A percentile compares a stretch with the other conserved stretches of the same genome.
phyloP scores from a whole-genome alignment of 768 basidiomycete species.

The Rubroboletus pulcherrimus region DNA sequence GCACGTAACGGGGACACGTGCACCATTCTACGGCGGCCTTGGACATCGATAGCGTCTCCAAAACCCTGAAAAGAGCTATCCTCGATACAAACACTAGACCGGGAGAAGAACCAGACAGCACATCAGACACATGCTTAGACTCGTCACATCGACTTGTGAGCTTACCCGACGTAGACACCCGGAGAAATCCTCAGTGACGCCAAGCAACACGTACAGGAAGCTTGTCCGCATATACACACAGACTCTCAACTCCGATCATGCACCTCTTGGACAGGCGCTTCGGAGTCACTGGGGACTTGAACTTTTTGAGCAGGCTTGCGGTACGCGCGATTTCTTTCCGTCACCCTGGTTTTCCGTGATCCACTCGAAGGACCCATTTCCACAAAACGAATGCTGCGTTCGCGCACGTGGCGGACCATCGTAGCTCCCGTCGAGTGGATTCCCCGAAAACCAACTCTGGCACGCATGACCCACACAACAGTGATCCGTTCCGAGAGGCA shows the following conservation, averaged over 20 bases:
- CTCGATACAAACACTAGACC: not conserved
- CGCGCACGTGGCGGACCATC: not conserved
- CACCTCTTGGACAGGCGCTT: not conserved
- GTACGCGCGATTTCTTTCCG: not conserved
- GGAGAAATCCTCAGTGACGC: not conserved
- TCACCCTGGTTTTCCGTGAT: not conserved
- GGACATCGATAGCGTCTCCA: not conserved
- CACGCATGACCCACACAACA: not conserved
- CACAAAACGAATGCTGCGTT: not conserved
- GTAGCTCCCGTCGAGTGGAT: not conserved
- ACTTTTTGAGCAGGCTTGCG: not conserved
- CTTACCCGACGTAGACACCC: not conserved
- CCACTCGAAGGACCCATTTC: not conserved
- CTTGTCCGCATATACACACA: not conserved
- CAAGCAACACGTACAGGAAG: conserved; percentile 1
- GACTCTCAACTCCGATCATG: not conserved
- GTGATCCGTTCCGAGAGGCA: conserved; percentile 2
- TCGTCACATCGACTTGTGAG: not conserved
- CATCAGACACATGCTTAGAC: not conserved
- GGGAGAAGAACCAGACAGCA: not conserved
- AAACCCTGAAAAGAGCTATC: not conserved
- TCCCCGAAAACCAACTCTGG: not conserved
- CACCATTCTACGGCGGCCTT: not conserved
- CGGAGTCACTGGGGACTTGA: not conserved
- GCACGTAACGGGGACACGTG: conserved; percentile 10